Percentiles rank a stretch among this genome's conserved stretches.
These are phyloP conservation scores for Penicillium maclennaniae DNA, from an alignment of 495 filamentous ascomycete genomes.

Conservation along the genomic window DNA sequence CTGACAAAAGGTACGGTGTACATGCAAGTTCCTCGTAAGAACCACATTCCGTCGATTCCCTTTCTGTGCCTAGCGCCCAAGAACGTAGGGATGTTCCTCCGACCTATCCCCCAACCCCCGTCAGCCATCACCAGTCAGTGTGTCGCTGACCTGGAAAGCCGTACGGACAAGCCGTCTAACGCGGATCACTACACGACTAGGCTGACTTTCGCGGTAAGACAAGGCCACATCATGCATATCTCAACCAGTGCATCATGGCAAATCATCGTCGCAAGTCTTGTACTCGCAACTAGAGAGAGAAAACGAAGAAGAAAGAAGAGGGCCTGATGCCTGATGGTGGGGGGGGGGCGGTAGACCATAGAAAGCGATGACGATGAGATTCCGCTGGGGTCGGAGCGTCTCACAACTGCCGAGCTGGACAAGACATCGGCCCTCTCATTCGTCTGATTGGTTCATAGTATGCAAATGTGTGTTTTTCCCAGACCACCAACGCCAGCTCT, in stretches of 20 bases:
- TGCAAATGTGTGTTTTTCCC: constrained; percentile 12
- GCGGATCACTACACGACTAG: not conserved
- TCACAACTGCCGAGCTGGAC: not conserved
- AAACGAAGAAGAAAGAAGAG: not conserved
- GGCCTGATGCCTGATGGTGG: not conserved
- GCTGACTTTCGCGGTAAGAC: constrained; percentile 9
- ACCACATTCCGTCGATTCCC: constrained; percentile 5
- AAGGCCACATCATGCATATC: constrained; percentile 1
- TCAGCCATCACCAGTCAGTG: not conserved
- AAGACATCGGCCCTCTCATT: not conserved
- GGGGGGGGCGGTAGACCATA: not conserved
- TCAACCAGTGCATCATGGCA: constrained; percentile 7
- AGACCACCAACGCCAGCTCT: constrained; percentile 18
- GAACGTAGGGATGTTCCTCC: constrained; percentile 4
- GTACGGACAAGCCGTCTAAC: constrained; percentile 1
- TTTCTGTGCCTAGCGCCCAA: not conserved
- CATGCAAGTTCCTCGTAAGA: not conserved
- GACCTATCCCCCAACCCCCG: not conserved
- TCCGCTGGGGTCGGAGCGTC: constrained; percentile 1
- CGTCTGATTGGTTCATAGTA: constrained; percentile 7
- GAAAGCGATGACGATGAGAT: not conserved
- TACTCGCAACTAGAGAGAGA: not conserved
- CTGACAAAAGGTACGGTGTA: not conserved
- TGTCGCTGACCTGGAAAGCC: not conserved
- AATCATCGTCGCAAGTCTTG: not conserved